Evolutionary conservation across 306 rosid species (phyloP).

Genomic region (Trifolium repens): DNA sequence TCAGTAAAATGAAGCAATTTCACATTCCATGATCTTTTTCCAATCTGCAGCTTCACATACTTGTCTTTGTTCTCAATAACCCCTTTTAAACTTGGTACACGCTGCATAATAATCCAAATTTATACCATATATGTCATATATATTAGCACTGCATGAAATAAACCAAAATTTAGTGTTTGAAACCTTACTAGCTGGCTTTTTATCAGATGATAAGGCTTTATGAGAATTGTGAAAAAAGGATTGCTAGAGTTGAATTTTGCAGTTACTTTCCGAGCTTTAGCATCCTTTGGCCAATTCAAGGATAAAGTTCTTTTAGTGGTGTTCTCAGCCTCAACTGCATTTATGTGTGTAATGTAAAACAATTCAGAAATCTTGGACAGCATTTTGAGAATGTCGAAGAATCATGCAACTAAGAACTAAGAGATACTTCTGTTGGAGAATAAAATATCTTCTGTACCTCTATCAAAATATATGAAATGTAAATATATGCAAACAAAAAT

Average conservation of each 20-base stretch:
- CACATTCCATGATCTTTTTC: conserved; percentile 32
- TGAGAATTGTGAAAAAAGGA: conserved; percentile 23
- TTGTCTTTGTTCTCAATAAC: conserved; percentile 8
- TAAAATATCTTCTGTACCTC: too few species aligned
- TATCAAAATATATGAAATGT: too few species aligned
- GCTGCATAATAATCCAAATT: conserved; percentile 15
- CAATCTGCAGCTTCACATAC: neutral
- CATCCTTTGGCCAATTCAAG: conserved; percentile 22
- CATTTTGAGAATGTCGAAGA: neutral
- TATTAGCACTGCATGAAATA: neutral
- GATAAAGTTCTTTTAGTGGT: neutral
- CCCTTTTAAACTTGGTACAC: neutral
- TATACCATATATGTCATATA: neutral
- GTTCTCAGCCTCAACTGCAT: neutral
- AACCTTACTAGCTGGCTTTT: neutral
- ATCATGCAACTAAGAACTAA: too few species aligned
- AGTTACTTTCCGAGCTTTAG: conserved; percentile 6
- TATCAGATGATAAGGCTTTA: neutral
- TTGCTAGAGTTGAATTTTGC: conserved; percentile 5
- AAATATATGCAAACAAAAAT: too few species aligned
- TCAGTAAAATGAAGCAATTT: neutral
- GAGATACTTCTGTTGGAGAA: too few species aligned
- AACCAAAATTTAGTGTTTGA: neutral
- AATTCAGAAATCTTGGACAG: neutral
- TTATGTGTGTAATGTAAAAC: neutral